Evolutionary conservation across 306 rosid species (phyloP).

Genomic region (Prunus campanulata): DNA sequence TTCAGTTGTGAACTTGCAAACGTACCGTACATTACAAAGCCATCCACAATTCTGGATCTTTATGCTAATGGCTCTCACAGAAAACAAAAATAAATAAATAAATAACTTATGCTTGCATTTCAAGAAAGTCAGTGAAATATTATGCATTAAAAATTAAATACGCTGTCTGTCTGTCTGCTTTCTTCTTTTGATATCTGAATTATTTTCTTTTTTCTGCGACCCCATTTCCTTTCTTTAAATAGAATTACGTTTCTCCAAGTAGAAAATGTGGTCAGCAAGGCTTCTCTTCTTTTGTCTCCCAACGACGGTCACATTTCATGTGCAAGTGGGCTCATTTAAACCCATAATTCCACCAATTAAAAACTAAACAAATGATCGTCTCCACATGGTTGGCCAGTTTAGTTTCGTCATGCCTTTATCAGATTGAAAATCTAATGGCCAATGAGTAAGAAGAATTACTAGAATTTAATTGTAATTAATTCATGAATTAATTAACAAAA

Average conservation of each 20-base stretch:
- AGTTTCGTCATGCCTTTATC: not conserved
- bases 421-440: not conserved
- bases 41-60: not conserved
- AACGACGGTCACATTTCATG: slow-evolving; percentile 6
- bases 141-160: not conserved
- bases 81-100: not conserved
- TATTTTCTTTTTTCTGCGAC: not conserved
- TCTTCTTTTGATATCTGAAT: not conserved
- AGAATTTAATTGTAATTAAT: no score
- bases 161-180: not conserved
- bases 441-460: not conserved
- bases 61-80: not conserved
- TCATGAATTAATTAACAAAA: no score
- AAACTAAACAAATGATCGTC: not conserved
- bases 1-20: not conserved
- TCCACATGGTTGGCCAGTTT: slow-evolving; percentile 2
- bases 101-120: not conserved
- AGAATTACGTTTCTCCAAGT: not conserved
- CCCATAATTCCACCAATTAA: slow-evolving; percentile 11
- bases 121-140: not conserved
- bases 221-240: not conserved
- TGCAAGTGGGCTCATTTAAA: slow-evolving; percentile 6
- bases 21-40: not conserved
- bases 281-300: not conserved
- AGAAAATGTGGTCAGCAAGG: not conserved